Conservation (phyloP, 129 eudicot species). For the Centaurea solstitialis region DNA sequence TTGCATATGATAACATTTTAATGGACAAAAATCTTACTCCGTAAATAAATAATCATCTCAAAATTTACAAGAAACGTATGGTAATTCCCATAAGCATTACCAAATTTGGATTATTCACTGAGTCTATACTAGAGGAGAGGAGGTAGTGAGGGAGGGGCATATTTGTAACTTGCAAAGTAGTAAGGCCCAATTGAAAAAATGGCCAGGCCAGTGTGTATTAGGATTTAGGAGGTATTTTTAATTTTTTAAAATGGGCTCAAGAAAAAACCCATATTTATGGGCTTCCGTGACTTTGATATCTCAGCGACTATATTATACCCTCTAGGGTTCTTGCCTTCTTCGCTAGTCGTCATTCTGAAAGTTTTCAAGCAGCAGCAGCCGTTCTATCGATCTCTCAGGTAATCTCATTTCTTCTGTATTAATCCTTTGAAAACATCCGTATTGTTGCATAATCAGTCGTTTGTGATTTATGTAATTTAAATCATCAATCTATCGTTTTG, state of each 20-base stretch:
- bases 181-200: too few species aligned
- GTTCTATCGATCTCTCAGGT: slow-evolving; percentile 18
- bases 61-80: too few species aligned
- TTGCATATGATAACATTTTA: too few species aligned
- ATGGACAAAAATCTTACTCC: too few species aligned
- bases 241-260: background rate
- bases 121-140: too few species aligned
- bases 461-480: background rate
- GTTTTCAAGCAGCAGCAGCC: slow-evolving; percentile 12
- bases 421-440: background rate
- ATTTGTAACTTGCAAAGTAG: too few species aligned
- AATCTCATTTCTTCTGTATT: background rate
- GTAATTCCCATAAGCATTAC: too few species aligned
- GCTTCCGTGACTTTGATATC: background rate
- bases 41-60: too few species aligned
- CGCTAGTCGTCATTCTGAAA: background rate
- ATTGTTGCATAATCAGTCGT: background rate
- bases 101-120: too few species aligned
- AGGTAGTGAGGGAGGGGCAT: too few species aligned
- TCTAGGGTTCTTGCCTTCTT: slow-evolving; percentile 5
- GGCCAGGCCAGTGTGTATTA: too few species aligned
- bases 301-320: background rate
- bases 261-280: background rate
- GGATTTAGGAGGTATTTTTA: too few species aligned
- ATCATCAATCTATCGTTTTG: background rate